Conservation (phyloP, 495 filamentous ascomycete species). For the Stereocaulon alpinum region DNA sequence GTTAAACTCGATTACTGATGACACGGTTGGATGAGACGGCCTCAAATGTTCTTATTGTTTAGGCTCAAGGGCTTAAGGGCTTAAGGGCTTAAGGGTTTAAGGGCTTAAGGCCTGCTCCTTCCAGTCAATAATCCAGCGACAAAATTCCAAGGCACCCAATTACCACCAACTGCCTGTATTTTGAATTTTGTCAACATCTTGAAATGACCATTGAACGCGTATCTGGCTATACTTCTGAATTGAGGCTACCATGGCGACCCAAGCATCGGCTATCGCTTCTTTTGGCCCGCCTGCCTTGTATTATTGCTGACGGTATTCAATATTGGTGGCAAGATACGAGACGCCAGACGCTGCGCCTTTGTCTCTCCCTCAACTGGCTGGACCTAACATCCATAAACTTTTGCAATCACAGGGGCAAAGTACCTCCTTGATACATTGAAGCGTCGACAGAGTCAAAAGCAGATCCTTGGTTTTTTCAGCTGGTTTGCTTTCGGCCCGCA, state of each 20-base stretch:
- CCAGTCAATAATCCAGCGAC: background rate
- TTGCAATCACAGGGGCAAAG: too few relatives aligned
- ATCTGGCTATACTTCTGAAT: slow-evolving; percentile 1
- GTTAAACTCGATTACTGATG: background rate
- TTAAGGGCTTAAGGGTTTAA: too few relatives aligned
- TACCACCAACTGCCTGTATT: background rate
- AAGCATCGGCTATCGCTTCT: slow-evolving; percentile 2
- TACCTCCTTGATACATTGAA: background rate
- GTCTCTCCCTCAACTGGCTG: background rate
- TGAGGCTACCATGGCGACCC: slow-evolving; percentile 4
- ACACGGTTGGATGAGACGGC: background rate
- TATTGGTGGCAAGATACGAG: slow-evolving; percentile 1
- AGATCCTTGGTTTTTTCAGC: background rate
- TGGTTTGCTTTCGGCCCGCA: background rate
- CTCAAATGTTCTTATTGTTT: background rate
- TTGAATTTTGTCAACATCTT: slow-evolving; percentile 1
- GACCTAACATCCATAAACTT: background rate
- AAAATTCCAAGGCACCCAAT: slow-evolving; percentile 4
- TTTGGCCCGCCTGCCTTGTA: background rate
- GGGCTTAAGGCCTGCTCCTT: background rate
- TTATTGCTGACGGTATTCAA: background rate
- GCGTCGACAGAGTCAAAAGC: background rate
- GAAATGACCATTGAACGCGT: background rate
- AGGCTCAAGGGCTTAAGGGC: background rate
- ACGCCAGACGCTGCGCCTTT: background rate